Conservation (phyloP, 2,329 filamentous ascomycete species). For the Colletotrichum cordylinicola region DNA sequence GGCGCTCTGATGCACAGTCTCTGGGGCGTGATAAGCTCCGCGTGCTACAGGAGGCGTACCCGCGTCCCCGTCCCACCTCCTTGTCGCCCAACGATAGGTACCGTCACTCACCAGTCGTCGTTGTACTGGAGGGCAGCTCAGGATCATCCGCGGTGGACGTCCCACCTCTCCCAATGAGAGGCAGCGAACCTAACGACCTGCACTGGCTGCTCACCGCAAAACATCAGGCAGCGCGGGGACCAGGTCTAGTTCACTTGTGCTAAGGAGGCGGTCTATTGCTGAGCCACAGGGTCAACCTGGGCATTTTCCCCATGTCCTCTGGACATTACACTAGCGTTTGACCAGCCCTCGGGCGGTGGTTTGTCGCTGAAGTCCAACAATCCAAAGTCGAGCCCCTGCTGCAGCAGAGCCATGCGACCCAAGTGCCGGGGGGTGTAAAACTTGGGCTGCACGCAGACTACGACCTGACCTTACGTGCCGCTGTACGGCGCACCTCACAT, state of each 20-base stretch:
- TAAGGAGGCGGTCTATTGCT: constrained; percentile 16
- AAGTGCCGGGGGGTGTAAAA: constrained; percentile 18
- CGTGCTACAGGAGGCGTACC: constrained; percentile 18
- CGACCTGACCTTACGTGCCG: neutral
- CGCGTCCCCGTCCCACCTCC: constrained; percentile 5
- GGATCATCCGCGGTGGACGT: neutral
- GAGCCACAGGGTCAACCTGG: constrained; percentile 20
- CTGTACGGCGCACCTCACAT: constrained; percentile 8
- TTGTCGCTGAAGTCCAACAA: constrained; percentile 14
- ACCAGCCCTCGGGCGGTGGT: constrained; percentile 7
- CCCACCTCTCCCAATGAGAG: neutral
- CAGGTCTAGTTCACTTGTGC: neutral
- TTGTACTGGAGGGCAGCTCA: neutral
- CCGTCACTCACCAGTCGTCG: neutral
- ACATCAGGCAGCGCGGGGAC: constrained; percentile 12
- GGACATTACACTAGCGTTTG: constrained; percentile 14
- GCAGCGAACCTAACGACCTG: neutral
- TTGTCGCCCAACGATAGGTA: neutral
- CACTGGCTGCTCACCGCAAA: constrained; percentile 16
- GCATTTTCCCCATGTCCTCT: constrained; percentile 3
- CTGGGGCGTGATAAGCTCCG: constrained; percentile 18
- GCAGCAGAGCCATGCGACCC: constrained; percentile 19
- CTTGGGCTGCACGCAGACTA: constrained; percentile 2
- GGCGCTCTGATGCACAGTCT: constrained; percentile 17
- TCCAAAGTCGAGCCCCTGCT: constrained; percentile 8